Evolutionary conservation across 768 basidiomycete species (phyloP).

Genomic region (Amanita muscaria): DNA sequence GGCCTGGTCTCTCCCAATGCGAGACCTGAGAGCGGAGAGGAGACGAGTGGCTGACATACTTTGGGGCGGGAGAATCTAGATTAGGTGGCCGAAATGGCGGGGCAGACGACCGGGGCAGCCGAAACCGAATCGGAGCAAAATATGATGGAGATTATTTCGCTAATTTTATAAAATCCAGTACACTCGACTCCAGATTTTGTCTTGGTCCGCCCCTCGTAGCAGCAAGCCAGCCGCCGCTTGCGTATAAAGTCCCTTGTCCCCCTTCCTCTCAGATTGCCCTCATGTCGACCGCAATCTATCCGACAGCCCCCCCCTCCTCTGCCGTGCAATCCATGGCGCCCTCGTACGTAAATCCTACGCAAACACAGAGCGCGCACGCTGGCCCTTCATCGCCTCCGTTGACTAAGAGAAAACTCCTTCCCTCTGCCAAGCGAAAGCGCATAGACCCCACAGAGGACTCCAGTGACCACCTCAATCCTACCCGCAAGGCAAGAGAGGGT

Average conservation of each 20-base stretch:
- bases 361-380: slow-evolving; percentile 36
- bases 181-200: slow-evolving; percentile 12
- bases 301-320: slow-evolving; percentile 21
- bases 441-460: slow-evolving; percentile 51
- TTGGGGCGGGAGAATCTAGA: too few species aligned
- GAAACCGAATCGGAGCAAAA: slow-evolving; percentile 9
- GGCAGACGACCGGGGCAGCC: slow-evolving; percentile 5
- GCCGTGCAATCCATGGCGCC: slow-evolving; percentile 26
- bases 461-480: slow-evolving; percentile 32
- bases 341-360: slow-evolving; percentile 33
- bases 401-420: slow-evolving; percentile 30
- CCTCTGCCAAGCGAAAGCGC: slow-evolving; percentile 50
- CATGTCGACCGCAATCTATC: slow-evolving; percentile 12
- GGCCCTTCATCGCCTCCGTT: slow-evolving; percentile 30
- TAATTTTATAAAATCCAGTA: slow-evolving; percentile 4
- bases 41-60: slow-evolving; percentile 1
- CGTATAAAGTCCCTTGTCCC: slow-evolving; percentile 11
- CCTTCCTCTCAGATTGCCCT: slow-evolving; percentile 15
- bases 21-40: slow-evolving; percentile 18
- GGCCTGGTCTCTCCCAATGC: slow-evolving; percentile 30
- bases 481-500: slow-evolving; percentile 56
- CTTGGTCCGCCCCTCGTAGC: slow-evolving; percentile 22
- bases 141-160: slow-evolving; percentile 7
- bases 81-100: neutral
- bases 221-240: neutral